These are phyloP conservation scores for Metschnikowia reukaufii DNA, from an alignment of 805 yeast species.

Conservation along the genomic window DNA sequence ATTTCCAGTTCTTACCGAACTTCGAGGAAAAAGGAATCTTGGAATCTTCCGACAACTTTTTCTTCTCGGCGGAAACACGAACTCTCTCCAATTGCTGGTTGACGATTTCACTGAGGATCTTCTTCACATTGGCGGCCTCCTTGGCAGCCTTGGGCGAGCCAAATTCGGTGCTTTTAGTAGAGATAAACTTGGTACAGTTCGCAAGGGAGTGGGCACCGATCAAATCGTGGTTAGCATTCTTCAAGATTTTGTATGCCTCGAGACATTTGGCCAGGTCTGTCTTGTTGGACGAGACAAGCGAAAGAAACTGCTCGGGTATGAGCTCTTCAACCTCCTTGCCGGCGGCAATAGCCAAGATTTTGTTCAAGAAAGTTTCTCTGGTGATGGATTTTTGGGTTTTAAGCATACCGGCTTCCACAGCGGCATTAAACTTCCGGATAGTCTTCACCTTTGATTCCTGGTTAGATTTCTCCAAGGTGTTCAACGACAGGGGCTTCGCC, in stretches of 20 bases:
- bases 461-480: slow-evolving; percentile 23
- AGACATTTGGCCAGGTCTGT: slow-evolving; percentile 37
- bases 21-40: slow-evolving; percentile 30
- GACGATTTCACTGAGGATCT: slow-evolving; percentile 37
- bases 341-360: slow-evolving; percentile 38
- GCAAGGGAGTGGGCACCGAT: slow-evolving; percentile 21
- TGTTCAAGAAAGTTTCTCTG: slow-evolving; percentile 47
- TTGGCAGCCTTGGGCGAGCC: slow-evolving; percentile 30
- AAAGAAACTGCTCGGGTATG: slow-evolving; percentile 19
- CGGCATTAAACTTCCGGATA: slow-evolving; percentile 34
- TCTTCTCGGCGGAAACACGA: slow-evolving; percentile 29
- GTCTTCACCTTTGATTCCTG: slow-evolving; percentile 17
- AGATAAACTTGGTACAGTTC: slow-evolving; percentile 25
- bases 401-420: slow-evolving; percentile 45
- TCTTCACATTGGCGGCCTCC: slow-evolving; percentile 34
- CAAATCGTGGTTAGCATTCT: slow-evolving; percentile 28
- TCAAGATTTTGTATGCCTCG: slow-evolving; percentile 31
- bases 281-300: slow-evolving; percentile 15
- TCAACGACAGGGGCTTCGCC: slow-evolving; percentile 41
- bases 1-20: slow-evolving; percentile 30
- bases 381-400: slow-evolving; percentile 40
- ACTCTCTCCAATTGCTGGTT: slow-evolving; percentile 34
- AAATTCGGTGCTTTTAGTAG: slow-evolving; percentile 38
- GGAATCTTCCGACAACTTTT: slow-evolving; percentile 30
- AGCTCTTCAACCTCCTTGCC: slow-evolving; percentile 24